Conservation (phyloP, 106 monocot species). For the Apostasia ramifera region DNA sequence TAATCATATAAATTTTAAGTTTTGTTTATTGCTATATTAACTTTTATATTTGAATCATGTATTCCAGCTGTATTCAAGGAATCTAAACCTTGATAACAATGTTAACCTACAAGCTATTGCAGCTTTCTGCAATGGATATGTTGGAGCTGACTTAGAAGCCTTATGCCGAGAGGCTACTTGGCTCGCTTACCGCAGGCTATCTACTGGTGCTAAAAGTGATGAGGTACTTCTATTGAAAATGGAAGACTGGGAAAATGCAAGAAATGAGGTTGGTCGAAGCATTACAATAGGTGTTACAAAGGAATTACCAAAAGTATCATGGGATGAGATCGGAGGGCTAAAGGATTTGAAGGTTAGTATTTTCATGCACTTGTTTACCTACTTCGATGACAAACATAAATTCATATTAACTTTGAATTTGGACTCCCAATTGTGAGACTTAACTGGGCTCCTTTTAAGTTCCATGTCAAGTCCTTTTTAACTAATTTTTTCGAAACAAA, state of each 20-base stretch:
- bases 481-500: too few species aligned
- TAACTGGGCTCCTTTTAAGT: too few species aligned
- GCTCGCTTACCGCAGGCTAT: slow-evolving; percentile 44
- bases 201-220: slow-evolving; percentile 8
- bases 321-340: slow-evolving; percentile 96
- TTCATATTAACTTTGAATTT: too few species aligned
- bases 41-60: too few species aligned
- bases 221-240: slow-evolving; percentile 22
- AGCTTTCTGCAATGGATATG: slow-evolving; percentile 86
- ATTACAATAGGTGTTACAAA: slow-evolving; percentile 78
- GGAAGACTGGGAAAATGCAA: slow-evolving; percentile 84
- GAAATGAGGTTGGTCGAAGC: slow-evolving; percentile 56
- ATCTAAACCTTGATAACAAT: slow-evolving; percentile 42
- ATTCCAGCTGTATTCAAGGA: slow-evolving; percentile 58
- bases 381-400: too few species aligned
- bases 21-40: neutral
- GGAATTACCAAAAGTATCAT: slow-evolving; percentile 67
- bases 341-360: slow-evolving; percentile 74
- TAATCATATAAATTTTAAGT: neutral
- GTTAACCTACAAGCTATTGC: slow-evolving; percentile 77
- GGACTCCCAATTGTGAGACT: too few species aligned
- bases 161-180: slow-evolving; percentile 71
- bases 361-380: neutral
- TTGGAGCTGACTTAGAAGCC: slow-evolving; percentile 86
- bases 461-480: too few species aligned